These are phyloP conservation scores for Psilocybe cubensis DNA, from an alignment of 768 basidiomycete species.

Conservation along the genomic window DNA sequence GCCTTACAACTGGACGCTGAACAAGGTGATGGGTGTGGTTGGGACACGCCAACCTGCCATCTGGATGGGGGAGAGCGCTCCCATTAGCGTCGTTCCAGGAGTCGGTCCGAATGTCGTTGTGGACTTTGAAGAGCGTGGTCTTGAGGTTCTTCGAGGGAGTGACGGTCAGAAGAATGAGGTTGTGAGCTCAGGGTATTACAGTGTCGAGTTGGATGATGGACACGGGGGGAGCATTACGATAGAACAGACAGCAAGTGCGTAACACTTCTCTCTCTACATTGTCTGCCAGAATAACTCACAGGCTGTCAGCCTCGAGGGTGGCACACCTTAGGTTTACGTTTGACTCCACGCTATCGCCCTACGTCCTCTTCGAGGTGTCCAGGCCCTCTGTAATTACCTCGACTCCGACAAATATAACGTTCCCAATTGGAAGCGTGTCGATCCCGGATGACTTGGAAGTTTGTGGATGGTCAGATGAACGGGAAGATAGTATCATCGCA, in stretches of 20 bases:
- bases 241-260: conserved; percentile 67
- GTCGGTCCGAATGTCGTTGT: conserved; percentile 43
- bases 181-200: conserved; percentile 57
- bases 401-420: conserved; percentile 48
- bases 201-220: conserved; percentile 55
- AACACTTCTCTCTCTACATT: neutral
- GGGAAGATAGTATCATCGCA: conserved; percentile 72
- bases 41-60: conserved; percentile 86
- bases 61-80: conserved; percentile 86
- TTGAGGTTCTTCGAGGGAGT: conserved; percentile 31
- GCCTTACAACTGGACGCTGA: conserved; percentile 66
- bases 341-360: conserved; percentile 33
- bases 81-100: conserved; percentile 64
- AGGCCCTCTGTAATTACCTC: conserved; percentile 65
- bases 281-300: neutral
- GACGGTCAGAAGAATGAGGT: conserved; percentile 59
- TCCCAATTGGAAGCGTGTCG: conserved; percentile 53
- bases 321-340: conserved; percentile 79
- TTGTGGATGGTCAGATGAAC: conserved; percentile 65
- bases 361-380: conserved; percentile 69
- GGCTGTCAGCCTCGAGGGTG: conserved; percentile 64
- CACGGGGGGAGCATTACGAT: conserved; percentile 54
- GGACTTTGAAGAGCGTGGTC: conserved; percentile 61
- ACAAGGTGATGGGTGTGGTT: conserved; percentile 70
- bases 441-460: conserved; percentile 40